Conservation (phyloP, 2,329 filamentous ascomycete species). For the Fusarium sulawesiense region DNA sequence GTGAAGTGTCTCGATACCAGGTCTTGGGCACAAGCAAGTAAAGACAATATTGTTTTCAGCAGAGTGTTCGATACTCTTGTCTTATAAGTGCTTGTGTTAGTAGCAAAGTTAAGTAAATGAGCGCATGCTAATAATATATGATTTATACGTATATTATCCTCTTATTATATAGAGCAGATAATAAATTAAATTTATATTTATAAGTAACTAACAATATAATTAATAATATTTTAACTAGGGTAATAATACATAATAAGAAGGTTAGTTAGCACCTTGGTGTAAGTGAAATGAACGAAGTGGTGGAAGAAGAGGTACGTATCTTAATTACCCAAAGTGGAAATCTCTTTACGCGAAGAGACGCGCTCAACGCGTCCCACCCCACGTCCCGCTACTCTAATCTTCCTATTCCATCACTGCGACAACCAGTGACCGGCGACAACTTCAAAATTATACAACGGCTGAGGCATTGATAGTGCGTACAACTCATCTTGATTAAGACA, state of each 20-base stretch:
- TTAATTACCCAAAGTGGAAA: slow-evolving; percentile 14
- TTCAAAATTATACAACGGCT: not conserved
- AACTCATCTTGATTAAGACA: not conserved
- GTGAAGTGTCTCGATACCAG: not conserved
- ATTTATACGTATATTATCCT: no score
- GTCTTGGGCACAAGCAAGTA: not conserved
- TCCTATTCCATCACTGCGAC: slow-evolving; percentile 39
- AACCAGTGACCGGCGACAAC: slow-evolving; percentile 20
- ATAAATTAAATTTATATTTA: no score
- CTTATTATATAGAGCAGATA: no score
- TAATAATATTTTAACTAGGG: no score
- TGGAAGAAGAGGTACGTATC: slow-evolving; percentile 26
- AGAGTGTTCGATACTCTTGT: not conserved
- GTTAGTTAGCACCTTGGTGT: no score
- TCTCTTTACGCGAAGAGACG: slow-evolving; percentile 45
- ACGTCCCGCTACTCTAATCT: slow-evolving; percentile 17
- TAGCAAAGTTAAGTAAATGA: not conserved
- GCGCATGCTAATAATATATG: not conserved
- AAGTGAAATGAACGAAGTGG: not conserved
- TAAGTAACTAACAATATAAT: no score
- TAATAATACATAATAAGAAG: not conserved
- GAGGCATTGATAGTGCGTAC: not conserved
- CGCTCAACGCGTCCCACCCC: slow-evolving; percentile 38
- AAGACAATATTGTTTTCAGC: not conserved
- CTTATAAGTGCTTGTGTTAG: not conserved